phyloP scores from a whole-genome alignment of 2,329 filamentous ascomycete genomes.

The Clathrospora elynae region DNA sequence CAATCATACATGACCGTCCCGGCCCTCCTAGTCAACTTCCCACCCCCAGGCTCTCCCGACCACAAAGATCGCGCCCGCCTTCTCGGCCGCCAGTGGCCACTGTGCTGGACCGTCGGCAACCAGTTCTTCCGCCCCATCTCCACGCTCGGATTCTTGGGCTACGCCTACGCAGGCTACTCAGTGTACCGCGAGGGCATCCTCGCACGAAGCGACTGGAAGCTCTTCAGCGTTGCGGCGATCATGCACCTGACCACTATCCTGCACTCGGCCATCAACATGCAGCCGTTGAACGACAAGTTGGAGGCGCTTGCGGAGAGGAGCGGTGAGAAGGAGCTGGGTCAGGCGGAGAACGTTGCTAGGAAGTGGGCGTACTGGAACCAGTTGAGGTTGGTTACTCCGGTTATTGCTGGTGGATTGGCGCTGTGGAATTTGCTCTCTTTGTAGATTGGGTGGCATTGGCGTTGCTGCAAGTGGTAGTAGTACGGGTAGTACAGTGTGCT shows the following conservation, averaged over 20 bases:
- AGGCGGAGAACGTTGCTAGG: slow-evolving; percentile 42
- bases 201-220: slow-evolving; percentile 52
- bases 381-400: slow-evolving; percentile 43
- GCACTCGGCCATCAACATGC: slow-evolving; percentile 59
- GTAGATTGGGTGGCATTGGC: slow-evolving; percentile 4
- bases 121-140: slow-evolving; percentile 59
- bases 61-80: slow-evolving; percentile 52
- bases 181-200: slow-evolving; percentile 37
- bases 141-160: slow-evolving; percentile 56
- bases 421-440: slow-evolving; percentile 38
- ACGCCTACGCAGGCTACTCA: slow-evolving; percentile 52
- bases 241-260: slow-evolving; percentile 56
- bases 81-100: slow-evolving; percentile 57
- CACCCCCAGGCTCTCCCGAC: slow-evolving; percentile 48
- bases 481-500: too few relatives aligned
- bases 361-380: slow-evolving; percentile 47
- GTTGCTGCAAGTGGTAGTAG: not conserved
- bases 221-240: slow-evolving; percentile 52
- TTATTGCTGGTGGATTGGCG: slow-evolving; percentile 43
- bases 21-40: slow-evolving; percentile 56
- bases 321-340: slow-evolving; percentile 37
- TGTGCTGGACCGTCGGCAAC: slow-evolving; percentile 59
- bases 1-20: slow-evolving; percentile 60
- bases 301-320: slow-evolving; percentile 48
- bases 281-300: slow-evolving; percentile 57